Base-by-base conservation (phyloP, 1,139 yeast species). In the Arxiozyma bovina region DNA sequence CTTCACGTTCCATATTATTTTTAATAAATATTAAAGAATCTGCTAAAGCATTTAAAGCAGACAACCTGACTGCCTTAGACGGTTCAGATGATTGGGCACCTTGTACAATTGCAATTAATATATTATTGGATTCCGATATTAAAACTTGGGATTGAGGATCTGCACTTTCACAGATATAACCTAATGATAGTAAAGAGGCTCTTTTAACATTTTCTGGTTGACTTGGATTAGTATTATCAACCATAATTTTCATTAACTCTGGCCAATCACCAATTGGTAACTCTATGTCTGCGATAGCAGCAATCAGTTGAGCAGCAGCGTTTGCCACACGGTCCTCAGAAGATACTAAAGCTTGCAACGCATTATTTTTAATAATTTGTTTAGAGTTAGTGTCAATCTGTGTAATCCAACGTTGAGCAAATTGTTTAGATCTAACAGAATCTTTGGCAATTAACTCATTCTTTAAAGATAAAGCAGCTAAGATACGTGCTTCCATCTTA, bases 211-310 rank as follows among this genome's bases (percentile, higher is more conserved):
- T 77, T 55, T 80, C 87, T 20, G 91, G 85, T 64, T 85, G 85
- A 53, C 84, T 88, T 11, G 85, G 76, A 64, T 82, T 82, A 48
- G 98, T 93, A 70, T 90, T 88, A 59, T 85, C 88, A 53, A 93
- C 93, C 66, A 93, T 85, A 49, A 80, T 78, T 53, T 84, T 81
- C 73, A 93, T 87, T 66, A 93, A 77, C 56, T 86, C 91, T 23
- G 87, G 85, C 99, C 99, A 93, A 67, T 85, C 88, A 60, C 79
- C 79, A 60, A 85, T 75, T 50, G 98, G 98, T 60, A 93, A 77
- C 70, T 93, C 99, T 57, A 93, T 88, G 60, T 87, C 94, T 18
- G 98, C 99, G 63, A 93, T 87, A 11, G 98, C 96, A 34, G 98
- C 96, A 57, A 93, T 93, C 62, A 93, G 77, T 74, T 93, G 98